phyloP scores from a whole-genome alignment of 371 early-diverging fungal species.

The Syncephalastrum monosporum region DNA sequence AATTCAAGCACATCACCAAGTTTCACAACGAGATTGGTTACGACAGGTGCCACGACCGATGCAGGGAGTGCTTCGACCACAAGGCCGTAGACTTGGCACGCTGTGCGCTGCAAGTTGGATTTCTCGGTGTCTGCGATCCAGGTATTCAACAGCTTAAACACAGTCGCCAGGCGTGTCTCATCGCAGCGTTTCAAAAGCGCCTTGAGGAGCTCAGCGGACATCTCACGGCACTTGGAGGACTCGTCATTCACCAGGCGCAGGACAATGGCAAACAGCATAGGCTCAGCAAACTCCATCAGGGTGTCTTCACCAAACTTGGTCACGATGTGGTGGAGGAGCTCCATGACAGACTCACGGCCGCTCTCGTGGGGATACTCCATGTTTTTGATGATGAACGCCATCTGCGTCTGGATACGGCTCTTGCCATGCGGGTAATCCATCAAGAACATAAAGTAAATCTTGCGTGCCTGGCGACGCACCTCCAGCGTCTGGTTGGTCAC shows the following conservation, averaged over 20 bases:
- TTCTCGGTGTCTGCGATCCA: constrained; percentile 69
- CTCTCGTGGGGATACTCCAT: constrained; percentile 86
- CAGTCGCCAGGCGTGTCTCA: constrained; percentile 49
- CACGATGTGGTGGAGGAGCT: constrained; percentile 76
- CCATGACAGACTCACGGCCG: constrained; percentile 88
- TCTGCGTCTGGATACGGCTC: constrained; percentile 72
- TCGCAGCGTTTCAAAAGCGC: constrained; percentile 60
- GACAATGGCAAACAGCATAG: constrained; percentile 82
- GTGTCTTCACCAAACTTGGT: constrained; percentile 75
- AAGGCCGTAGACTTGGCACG: constrained; percentile 85
- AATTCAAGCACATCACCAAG: constrained; percentile 45
- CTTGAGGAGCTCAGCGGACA: constrained; percentile 78
- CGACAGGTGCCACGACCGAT: constrained; percentile 45
- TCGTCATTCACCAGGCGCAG: constrained; percentile 89
- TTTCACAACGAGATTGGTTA: constrained; percentile 34
- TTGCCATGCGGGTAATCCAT: constrained; percentile 93
- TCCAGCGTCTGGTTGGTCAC: constrained; percentile 81
- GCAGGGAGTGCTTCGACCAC: constrained; percentile 74
- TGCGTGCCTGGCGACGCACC: constrained; percentile 82
- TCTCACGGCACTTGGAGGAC: constrained; percentile 85
- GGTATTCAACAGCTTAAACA: constrained; percentile 63
- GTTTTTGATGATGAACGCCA: constrained; percentile 87
- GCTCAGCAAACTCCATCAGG: constrained; percentile 72
- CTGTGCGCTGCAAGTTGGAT: constrained; percentile 66
- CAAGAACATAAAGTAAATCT: constrained; percentile 83